Base-by-base conservation (phyloP, 1,284 basidiomycete genomes). In the Rhodotorula sp. region DNA sequence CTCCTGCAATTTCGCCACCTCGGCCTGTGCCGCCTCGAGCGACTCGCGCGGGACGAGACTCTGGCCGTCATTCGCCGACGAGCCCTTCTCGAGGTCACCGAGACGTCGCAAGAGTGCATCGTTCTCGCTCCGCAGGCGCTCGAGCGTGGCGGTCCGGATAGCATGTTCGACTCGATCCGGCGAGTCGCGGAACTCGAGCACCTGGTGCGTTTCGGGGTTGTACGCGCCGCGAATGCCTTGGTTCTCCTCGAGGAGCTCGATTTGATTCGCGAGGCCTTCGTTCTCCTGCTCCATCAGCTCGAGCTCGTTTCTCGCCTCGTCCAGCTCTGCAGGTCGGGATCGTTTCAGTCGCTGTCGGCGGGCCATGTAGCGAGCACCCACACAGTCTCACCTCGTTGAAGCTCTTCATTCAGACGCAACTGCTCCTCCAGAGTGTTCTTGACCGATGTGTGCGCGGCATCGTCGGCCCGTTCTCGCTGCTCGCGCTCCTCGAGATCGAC, bases 191-290 rank as follows among this genome's bases (percentile, higher is more conserved):
- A 94, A 81, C 56, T 85, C 85, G 15, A 94, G 82, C 6, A 93
- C 85, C 20, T 89, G 86, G 53, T 86, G 84, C 29, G 86, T 87
- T 0, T 87, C 87, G 0, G 88, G 88, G 14, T 93, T 84, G 77
- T 91, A 91, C 60, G 88, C 84, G 6, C 92, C 92, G 0, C 86
- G 86, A 0, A 87, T 89, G 42, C 91, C 87, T 79, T 91, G 87
- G 4, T 87, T 88, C 60, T 71, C 64, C 26, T 85, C 83, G 1
- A 93, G 83, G 64, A 89, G 87, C 79, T 90, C 91, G 26, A 93
- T 84, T 42, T 85, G 85, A 76, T 89, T 87, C 71, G 89, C 89
- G 58, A 91, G 82, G 30, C 82, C 78, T 46, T 90, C 88, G 37
- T 90, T 76, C 82, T 85, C 76, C 81, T 83, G 33, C 83, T 80